These are phyloP conservation scores for Geranomyces michiganensis DNA, from an alignment of 192 early-diverging fungal genomes.

Conservation along the genomic window DNA sequence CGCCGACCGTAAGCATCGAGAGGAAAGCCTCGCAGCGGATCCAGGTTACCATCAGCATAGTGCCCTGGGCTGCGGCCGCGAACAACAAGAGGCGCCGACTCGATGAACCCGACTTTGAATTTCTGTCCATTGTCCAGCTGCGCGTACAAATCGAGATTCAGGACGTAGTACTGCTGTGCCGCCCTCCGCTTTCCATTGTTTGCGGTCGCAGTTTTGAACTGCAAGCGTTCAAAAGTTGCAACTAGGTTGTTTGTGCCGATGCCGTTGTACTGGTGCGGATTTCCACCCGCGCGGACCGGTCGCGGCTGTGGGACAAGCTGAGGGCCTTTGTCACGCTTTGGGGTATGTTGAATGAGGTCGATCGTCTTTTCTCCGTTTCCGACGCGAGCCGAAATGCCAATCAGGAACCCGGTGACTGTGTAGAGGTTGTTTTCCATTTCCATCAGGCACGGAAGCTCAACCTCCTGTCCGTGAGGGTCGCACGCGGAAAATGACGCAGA, in stretches of 20 bases:
- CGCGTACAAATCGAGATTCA: conserved; percentile 75
- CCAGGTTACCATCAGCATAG: conserved; percentile 55
- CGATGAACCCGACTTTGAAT: conserved; percentile 66
- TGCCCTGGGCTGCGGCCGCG: conserved; percentile 94
- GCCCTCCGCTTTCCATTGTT: conserved; percentile 91
- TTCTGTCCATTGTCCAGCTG: conserved; percentile 31
- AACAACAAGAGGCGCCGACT: conserved; percentile 86
- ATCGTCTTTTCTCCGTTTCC: conserved; percentile 73
- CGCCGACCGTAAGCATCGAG: conserved; percentile 21
- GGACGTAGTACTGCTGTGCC: conserved; percentile 89
- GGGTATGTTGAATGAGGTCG: conserved; percentile 89
- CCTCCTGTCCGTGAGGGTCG: conserved; percentile 35
- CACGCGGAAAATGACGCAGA: conserved; percentile 64
- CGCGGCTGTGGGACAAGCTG: conserved; percentile 62
- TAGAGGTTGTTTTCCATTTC: conserved; percentile 54
- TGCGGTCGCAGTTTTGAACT: conserved; percentile 95
- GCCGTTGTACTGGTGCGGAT: conserved; percentile 36
- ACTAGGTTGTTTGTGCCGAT: conserved; percentile 30
- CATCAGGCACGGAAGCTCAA: conserved; percentile 69
- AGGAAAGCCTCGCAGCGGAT: conserved; percentile 25
- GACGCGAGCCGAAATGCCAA: conserved; percentile 78
- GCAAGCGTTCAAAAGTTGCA: conserved; percentile 86
- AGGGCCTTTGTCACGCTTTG: conserved; percentile 92
- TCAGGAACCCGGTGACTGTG: conserved; percentile 67
- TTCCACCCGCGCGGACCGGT: conserved; percentile 36